A percentile compares a stretch with the other conserved stretches of the same genome.
Conservation (phyloP, 2,329 filamentous ascomycete species). For the Trichoderma sp. region DNA sequence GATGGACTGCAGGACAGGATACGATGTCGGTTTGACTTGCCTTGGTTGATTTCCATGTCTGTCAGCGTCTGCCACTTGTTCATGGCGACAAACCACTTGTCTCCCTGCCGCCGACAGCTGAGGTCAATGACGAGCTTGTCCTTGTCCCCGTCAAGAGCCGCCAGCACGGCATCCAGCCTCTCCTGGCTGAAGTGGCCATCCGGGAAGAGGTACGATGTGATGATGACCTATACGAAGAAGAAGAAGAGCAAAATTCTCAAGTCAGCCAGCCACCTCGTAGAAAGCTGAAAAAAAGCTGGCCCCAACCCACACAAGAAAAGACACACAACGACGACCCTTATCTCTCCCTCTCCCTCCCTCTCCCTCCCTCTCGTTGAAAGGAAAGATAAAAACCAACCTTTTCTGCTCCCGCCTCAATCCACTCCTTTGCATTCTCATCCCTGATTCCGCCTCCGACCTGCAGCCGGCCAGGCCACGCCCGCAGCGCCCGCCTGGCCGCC, state of each 20-base stretch:
- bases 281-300: not conserved
- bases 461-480: constrained; percentile 75
- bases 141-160: constrained; percentile 71
- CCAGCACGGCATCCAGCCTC: constrained; percentile 73
- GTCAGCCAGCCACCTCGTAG: not conserved
- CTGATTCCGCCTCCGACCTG: constrained; percentile 95
- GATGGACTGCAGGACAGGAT: too few relatives aligned
- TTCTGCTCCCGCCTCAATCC: constrained; percentile 85
- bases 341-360: too few relatives aligned
- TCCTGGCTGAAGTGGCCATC: constrained; percentile 77
- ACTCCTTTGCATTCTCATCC: constrained; percentile 78
- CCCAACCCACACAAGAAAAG: not conserved
- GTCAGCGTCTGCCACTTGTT: constrained; percentile 99
- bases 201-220: constrained; percentile 94
- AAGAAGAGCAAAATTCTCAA: too few relatives aligned
- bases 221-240: constrained; percentile 73
- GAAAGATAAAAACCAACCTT: constrained; percentile 61
- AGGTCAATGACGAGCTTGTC: constrained; percentile 90
- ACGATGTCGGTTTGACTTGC: constrained; percentile 48
- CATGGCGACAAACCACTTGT: constrained; percentile 95
- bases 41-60: constrained; percentile 88
- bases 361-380: too few relatives aligned
- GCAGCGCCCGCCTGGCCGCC: constrained; percentile 75
- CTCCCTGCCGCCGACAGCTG: constrained; percentile 77
- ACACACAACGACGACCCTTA: not conserved